Base-by-base conservation (phyloP, 495 filamentous ascomycete genomes). In the Hypoxylon lienhwacheense region DNA sequence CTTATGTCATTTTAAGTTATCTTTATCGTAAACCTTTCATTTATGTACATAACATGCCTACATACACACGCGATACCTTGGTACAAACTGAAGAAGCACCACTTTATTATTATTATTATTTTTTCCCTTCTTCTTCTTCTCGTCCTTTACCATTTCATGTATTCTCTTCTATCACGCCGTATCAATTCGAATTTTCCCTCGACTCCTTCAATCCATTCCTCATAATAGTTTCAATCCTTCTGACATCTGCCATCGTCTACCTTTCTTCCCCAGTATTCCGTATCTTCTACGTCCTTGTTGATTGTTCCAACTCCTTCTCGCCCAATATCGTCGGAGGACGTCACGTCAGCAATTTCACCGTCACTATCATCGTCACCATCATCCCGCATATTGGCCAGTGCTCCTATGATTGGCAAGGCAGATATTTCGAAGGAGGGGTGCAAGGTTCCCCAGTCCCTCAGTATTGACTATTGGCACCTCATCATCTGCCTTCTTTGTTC, bases 71-170 rank as follows among this genome's bases (percentile, higher is more conserved):
- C 16, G 29, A 58, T 61, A 56, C 58, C 47, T 61, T 37, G 58
- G 58, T 61, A 61, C 52, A 47, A n/a, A 37, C 52, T 41, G 25
- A 24, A 56, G 21, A 33, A 34, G 48, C 37, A 50, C 52, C 52
- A 52, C 47, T 61, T 60, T 60, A 50, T 55, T 50, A 48, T 46
- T 42, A 31, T 43, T 32, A n/a, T 33, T 22, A 24, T 24, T 16
- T 26, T n/a, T n/a, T n/a, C n/a, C n/a, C n/a, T n/a, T n/a, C n/a
- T n/a, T n/a, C n/a, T n/a, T n/a, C n/a, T n/a, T n/a, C n/a, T n/a
- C n/a, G n/a, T n/a, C n/a, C n/a, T n/a, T n/a, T n/a, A n/a, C n/a
- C n/a, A n/a, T n/a, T n/a, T n/a, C n/a, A n/a, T n/a, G n/a, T n/a
- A n/a, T n/a, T n/a, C n/a, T n/a, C n/a, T n/a, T n/a, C n/a, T n/a